These are phyloP conservation scores for Penicillium sp. DNA, from an alignment of 2,329 filamentous ascomycete genomes.

Conservation along the genomic window DNA sequence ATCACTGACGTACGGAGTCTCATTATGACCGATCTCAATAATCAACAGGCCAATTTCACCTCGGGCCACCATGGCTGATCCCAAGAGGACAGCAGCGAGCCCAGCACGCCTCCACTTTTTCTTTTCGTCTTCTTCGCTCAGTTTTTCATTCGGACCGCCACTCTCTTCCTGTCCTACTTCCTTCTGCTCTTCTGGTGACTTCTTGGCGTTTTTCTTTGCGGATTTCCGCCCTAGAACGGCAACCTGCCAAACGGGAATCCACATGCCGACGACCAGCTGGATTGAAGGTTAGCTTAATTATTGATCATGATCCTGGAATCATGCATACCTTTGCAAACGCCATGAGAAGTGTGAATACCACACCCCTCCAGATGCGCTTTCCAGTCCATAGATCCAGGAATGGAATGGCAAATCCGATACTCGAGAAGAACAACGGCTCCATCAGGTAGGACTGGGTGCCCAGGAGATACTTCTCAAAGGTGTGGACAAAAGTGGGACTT, in stretches of 20 bases:
- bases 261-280: conserved; percentile 27
- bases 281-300: conserved; percentile 1
- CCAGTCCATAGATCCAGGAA: conserved; percentile 32
- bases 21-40: conserved; percentile 30
- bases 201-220: neutral
- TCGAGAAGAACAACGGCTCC: conserved; percentile 31
- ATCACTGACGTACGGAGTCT: conserved; percentile 21
- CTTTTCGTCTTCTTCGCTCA: neutral
- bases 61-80: conserved; percentile 32
- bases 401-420: conserved; percentile 31
- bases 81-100: conserved; percentile 24
- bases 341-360: conserved; percentile 29
- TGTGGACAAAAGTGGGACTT: conserved; percentile 37
- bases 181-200: neutral
- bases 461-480: conserved; percentile 36
- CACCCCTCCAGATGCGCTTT: conserved; percentile 28
- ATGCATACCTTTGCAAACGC: conserved; percentile 25
- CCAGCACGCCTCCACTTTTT: conserved; percentile 11
- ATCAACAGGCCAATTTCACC: conserved; percentile 32
- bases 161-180: neutral
- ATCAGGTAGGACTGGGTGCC: conserved; percentile 33
- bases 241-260: conserved; percentile 24
- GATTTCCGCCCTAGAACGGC: neutral
- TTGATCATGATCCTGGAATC: neutral
- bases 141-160: neutral